These are phyloP conservation scores for Saccharata proteae DNA, from an alignment of 2,329 filamentous ascomycete species.

Conservation along the genomic window DNA sequence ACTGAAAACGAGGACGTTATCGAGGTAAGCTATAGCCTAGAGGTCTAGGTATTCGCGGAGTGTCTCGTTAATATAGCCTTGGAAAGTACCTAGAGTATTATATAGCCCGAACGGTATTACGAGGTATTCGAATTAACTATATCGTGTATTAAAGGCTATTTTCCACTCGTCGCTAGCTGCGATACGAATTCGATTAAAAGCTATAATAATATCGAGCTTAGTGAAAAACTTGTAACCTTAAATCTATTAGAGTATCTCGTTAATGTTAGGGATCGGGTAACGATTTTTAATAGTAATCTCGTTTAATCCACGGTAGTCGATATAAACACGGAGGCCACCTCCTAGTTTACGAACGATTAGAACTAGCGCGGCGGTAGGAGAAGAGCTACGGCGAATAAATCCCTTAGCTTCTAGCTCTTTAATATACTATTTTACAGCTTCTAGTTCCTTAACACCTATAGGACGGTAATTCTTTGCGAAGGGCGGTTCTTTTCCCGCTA, in stretches of 20 bases:
- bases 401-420: neutral
- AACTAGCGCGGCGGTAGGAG: neutral
- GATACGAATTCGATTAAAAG: constrained; percentile 2
- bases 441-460: neutral
- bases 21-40: neutral
- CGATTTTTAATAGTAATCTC: neutral
- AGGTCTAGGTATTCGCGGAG: constrained; percentile 4
- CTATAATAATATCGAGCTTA: neutral
- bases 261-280: neutral
- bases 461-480: too few species aligned
- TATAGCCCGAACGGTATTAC: constrained; percentile 16
- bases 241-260: neutral
- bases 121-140: constrained; percentile 14
- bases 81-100: constrained; percentile 12
- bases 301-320: neutral
- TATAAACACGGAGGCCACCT: neutral
- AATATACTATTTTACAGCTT: neutral
- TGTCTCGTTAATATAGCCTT: constrained; percentile 12
- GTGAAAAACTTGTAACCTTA: neutral
- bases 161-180: neutral
- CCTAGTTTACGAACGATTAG: neutral
- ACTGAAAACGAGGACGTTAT: constrained; percentile 3
- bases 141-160: constrained; percentile 12
- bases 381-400: neutral
- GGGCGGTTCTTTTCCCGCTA: too few species aligned